phyloP scores from a whole-genome alignment of 2,329 filamentous ascomycete genomes.

The Thelonectria olida region DNA sequence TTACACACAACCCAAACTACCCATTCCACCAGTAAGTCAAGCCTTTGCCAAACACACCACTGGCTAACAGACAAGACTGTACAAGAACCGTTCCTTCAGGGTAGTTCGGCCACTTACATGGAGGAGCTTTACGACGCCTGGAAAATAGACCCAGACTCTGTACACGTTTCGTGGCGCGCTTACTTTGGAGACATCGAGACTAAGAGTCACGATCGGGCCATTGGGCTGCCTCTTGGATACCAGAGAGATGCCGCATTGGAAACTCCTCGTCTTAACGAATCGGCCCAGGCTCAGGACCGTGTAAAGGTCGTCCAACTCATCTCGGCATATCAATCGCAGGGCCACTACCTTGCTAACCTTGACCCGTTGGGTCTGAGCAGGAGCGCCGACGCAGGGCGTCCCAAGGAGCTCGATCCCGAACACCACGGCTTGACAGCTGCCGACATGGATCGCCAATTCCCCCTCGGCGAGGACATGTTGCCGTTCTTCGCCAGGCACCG shows the following conservation, averaged over 20 bases:
- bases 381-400: constrained; percentile 74
- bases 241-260: no score
- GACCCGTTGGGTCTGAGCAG: constrained; percentile 93
- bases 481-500: constrained; percentile 87
- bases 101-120: constrained; percentile 96
- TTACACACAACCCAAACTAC: background rate
- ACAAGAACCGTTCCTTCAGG: constrained; percentile 75
- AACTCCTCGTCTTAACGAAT: no score
- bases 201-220: constrained; percentile 95
- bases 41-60: background rate
- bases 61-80: background rate
- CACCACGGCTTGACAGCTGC: constrained; percentile 94
- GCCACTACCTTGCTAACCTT: constrained; percentile 96
- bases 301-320: constrained; percentile 96
- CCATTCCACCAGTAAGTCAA: background rate
- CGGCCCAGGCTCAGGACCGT: constrained; percentile 92
- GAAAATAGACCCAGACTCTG: constrained; percentile 90
- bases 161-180: constrained; percentile 97
- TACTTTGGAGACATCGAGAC: constrained; percentile 99
- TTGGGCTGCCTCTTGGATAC: constrained; percentile 91
- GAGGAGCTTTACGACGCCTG: constrained; percentile 99
- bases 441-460: constrained; percentile 90
- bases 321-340: constrained; percentile 94
- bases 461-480: constrained; percentile 89
- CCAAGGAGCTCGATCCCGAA: constrained; percentile 88